phyloP scores from a whole-genome alignment of 805 yeast species.

The Starmerella bombicola region DNA sequence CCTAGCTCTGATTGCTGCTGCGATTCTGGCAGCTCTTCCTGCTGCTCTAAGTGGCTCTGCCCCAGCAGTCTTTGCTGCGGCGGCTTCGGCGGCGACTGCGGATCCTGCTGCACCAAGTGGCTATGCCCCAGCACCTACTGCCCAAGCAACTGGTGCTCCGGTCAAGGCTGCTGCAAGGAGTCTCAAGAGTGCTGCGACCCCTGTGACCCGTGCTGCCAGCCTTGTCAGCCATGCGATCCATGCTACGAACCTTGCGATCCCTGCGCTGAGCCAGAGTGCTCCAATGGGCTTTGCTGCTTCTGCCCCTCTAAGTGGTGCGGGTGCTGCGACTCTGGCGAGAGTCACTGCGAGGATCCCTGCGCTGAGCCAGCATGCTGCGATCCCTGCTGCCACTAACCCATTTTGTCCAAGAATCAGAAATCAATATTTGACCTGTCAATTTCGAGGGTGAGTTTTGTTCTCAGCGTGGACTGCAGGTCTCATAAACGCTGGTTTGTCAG shows the following conservation, averaged over 20 bases:
- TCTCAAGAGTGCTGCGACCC: slow-evolving; percentile 7
- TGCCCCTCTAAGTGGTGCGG: slow-evolving; percentile 1
- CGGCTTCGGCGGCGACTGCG: slow-evolving; percentile 7
- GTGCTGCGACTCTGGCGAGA: slow-evolving; percentile 1
- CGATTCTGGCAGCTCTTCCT: slow-evolving; percentile 9
- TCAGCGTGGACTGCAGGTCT: too few species aligned
- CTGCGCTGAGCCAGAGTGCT: slow-evolving; percentile 9
- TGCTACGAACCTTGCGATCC: slow-evolving; percentile 11
- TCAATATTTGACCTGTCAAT: too few species aligned
- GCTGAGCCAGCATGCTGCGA: slow-evolving; percentile 2
- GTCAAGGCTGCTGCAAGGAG: slow-evolving; percentile 8
- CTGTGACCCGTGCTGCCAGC: slow-evolving; percentile 8
- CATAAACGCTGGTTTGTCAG: too few species aligned
- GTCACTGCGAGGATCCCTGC: slow-evolving; percentile 8
- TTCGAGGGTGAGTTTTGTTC: too few species aligned
- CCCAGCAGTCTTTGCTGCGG: slow-evolving; percentile 13
- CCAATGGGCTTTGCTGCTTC: neutral
- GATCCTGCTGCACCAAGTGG: slow-evolving; percentile 12
- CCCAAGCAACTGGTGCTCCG: slow-evolving; percentile 15
- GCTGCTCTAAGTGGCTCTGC: slow-evolving; percentile 16
- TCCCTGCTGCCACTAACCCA: neutral
- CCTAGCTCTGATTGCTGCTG: slow-evolving; percentile 9
- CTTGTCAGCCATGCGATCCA: slow-evolving; percentile 3
- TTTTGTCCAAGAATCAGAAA: too few species aligned
- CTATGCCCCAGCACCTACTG: slow-evolving; percentile 17